Base-by-base conservation (phyloP, 495 filamentous ascomycete genomes). In the Venustampulla echinocandica region DNA sequence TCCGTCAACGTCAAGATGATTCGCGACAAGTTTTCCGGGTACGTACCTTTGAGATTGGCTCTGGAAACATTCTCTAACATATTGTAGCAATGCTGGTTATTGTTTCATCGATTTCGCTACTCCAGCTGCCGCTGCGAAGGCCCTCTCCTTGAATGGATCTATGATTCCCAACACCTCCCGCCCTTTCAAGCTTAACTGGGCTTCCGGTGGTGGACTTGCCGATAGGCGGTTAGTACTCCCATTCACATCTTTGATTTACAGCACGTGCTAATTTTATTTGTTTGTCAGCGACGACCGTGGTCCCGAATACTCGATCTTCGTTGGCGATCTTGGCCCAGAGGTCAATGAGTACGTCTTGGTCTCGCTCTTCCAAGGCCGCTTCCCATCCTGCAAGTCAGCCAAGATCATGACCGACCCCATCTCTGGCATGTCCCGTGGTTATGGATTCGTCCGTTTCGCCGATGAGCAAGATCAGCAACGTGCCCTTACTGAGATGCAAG, bases 391-490 rank as follows among this genome's bases (percentile, higher is more conserved):
- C 84, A 97, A 97, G 71, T 95, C 89, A 9, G 92, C 93, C 49
- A 99, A 99, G 74, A 99, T 99, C 66, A 99, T 99, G 92, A 95
- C 93, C 34, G 92, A 99, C 58, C 92, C 94, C 44, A 92, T 97
- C 66, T 90, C 82, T 44, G 92, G 92, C 55, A 90, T 97, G 79
- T 96, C 90, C 22, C 87, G 92, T 43, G 92, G 92, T 27, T 99
- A 99, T 58, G 92, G 92, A 20, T 99, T 99, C 57, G 92, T 99
- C 45, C 86, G 92, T 51, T 99, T 99, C 66, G 84, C 87, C 32
- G 87, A 92, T 53, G 90, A 97, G 69, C 67, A 73, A 47, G 93
- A 99, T 59, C 90, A 96, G 70, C 92, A 97, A 74, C 83, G 85
- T 28, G 92, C 92, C 37, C 72, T 99, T 22, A 81, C 80, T 42